Percentiles rank a stretch among this genome's conserved stretches.
These are phyloP conservation scores for Esteya vermicola DNA, from an alignment of 2,329 filamentous ascomycete species.

Conservation along the genomic window DNA sequence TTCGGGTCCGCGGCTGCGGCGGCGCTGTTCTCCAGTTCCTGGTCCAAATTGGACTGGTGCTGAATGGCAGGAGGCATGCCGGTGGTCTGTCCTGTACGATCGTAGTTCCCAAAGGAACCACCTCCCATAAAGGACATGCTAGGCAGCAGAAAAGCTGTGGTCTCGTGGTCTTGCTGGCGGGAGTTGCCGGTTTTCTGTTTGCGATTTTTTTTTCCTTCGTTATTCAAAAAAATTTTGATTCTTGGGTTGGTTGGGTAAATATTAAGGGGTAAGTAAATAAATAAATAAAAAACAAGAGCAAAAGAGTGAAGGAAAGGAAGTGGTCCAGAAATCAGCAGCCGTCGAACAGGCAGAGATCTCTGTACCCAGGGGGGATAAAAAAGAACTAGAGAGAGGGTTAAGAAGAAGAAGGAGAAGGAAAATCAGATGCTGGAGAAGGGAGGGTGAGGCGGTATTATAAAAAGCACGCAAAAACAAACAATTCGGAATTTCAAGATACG, in stretches of 20 bases:
- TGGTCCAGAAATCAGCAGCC: background rate
- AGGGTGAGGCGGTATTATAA: no score
- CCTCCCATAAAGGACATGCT: constrained; percentile 27
- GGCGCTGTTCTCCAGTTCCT: constrained; percentile 11
- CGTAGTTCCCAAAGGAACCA: constrained; percentile 31
- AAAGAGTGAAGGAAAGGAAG: no score
- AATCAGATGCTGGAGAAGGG: background rate
- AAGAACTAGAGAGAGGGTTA: no score
- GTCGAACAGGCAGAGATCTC: background rate
- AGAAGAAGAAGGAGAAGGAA: background rate
- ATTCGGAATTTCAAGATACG: no score
- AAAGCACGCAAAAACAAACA: no score
- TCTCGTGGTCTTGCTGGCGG: no score
- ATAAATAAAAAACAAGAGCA: no score
- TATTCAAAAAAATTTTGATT: no score
- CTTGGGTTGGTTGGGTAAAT: no score
- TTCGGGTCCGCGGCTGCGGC: background rate
- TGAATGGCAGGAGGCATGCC: constrained; percentile 21
- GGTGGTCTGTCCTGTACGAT: constrained; percentile 28
- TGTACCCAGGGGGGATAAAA: background rate
- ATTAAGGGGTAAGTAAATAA: no score
- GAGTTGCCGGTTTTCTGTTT: background rate
- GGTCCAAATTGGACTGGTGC: constrained; percentile 15
- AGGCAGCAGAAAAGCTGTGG: background rate
- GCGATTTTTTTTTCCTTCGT: no score